These are phyloP conservation scores for Sophora flavescens DNA, from an alignment of 306 rosid species.

Conservation along the genomic window DNA sequence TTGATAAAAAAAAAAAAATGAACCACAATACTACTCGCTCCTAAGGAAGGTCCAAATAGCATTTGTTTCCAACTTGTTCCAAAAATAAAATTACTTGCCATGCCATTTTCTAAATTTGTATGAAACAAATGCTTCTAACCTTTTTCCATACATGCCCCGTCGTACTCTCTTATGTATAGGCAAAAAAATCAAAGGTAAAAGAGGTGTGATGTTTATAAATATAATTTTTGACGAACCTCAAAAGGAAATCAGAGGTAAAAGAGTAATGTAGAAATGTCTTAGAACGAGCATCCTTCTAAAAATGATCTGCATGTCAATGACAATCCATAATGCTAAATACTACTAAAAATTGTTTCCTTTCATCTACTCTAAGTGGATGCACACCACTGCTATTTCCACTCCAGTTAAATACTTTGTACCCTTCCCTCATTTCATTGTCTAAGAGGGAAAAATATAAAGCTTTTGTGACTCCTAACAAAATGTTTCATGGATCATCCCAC, in stretches of 20 bases:
- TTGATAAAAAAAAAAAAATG: background rate
- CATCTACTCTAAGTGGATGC: conserved; percentile 22
- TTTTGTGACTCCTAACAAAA: conserved; percentile 46
- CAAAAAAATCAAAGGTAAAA: background rate
- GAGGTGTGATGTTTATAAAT: background rate
- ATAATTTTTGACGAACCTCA: conserved; percentile 40
- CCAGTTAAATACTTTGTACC: conserved; percentile 38
- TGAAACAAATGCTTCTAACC: conserved; percentile 1
- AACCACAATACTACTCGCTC: background rate
- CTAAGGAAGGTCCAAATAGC: background rate
- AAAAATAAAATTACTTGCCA: background rate
- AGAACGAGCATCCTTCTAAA: conserved; percentile 36
- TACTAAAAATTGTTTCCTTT: conserved; percentile 26
- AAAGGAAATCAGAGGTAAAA: background rate
- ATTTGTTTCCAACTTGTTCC: background rate
- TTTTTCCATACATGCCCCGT: background rate
- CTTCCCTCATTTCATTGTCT: conserved; percentile 35
- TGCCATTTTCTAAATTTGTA: background rate
- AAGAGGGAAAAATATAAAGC: background rate
- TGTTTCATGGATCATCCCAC: conserved; percentile 43
- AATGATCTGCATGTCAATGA: conserved; percentile 25
- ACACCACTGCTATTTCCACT: conserved; percentile 27
- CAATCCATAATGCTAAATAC: conserved; percentile 40
- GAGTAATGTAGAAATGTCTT: conserved; percentile 16
- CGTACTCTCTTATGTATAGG: background rate